Evolutionary conservation across 257 asterid genomes (phyloP), one percentile per base, ranked within the genome.

Genomic region (Solanum boliviense): DNA sequence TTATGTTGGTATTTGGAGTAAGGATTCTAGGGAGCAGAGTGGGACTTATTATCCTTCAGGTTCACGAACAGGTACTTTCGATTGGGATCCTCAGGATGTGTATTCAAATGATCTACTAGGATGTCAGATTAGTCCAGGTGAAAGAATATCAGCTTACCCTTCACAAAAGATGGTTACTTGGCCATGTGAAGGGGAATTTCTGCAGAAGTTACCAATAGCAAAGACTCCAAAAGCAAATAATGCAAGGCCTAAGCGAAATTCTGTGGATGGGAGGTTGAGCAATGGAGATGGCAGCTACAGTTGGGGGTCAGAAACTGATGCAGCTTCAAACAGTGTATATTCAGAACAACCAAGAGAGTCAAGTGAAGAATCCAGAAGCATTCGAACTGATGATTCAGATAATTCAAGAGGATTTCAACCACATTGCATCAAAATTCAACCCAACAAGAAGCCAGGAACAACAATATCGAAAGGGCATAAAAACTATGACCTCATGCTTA

Each of bases 401-500:
- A 23, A 46, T 68, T 52, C 92, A 7, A 91, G 90, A 84, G 93
- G 90, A 76, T 71, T 11, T 18, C 56, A 58, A 32, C 88, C 90
- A 52, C 94, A 94, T 13, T 92, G 83, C 76, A 89, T 95, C 70
- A 79, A 89, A 44, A 91, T 95, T 78, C 94, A 92, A 90, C 95
- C 95, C 5, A 82, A 91, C 27, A 92, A 91, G 87, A 92, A 88
- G 89, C 96, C 92, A 75, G 98, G 99, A 82, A 86, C 86, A 16
- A 90, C 95, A 2, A 97, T 97, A 75, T 89, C 95, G 0, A 95
- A 94, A 92, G 99, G 98, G 35, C 99, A 97, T 70, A 94, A 92
- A 85, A 93, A 94, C 87, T 97, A 94, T 88, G 98, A 97, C 38
- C 98, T 97, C 74, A 95, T 95, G 98, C 96, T 97, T 25, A 97